phyloP scores from a whole-genome alignment of 208 protist genomes.

The Herpetomonas tarakana region DNA sequence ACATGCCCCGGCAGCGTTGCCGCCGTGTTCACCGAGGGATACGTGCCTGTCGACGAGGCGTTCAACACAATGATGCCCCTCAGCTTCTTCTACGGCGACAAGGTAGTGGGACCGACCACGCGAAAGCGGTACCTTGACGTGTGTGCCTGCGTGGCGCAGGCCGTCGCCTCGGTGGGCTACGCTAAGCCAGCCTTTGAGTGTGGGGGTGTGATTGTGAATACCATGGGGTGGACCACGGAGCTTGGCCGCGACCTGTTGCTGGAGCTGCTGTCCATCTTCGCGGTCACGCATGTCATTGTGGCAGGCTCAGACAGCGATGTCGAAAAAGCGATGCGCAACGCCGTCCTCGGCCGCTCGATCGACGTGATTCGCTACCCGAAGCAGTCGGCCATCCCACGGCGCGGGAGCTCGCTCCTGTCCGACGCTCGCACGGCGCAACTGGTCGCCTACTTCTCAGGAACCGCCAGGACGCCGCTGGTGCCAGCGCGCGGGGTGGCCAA shows the following conservation, averaged over 20 bases:
- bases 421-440: conserved; percentile 40
- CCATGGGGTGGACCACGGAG: conserved; percentile 64
- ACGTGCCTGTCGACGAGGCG: conserved; percentile 59
- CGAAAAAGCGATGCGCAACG: conserved; percentile 39
- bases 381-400: conserved; percentile 27
- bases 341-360: conserved; percentile 38
- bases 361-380: conserved; percentile 45
- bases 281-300: conserved; percentile 76
- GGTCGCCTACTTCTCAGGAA: conserved; percentile 68
- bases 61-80: conserved; percentile 75
- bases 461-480: conserved; percentile 42
- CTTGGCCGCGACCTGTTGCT: conserved; percentile 58
- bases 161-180: conserved; percentile 37
- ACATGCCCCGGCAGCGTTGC: conserved; percentile 72
- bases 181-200: conserved; percentile 44
- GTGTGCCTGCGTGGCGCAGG: conserved; percentile 53
- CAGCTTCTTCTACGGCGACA: conserved; percentile 73
- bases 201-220: conserved; percentile 77
- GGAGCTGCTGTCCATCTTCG: conserved; percentile 72
- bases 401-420: conserved; percentile 16
- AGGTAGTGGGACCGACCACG: conserved; percentile 35
- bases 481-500: conserved; percentile 51
- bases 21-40: conserved; percentile 54
- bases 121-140: conserved; percentile 81
- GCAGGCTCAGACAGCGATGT: conserved; percentile 56